phyloP scores from a whole-genome alignment of 768 basidiomycete species.

The Macrocybe gigantea region DNA sequence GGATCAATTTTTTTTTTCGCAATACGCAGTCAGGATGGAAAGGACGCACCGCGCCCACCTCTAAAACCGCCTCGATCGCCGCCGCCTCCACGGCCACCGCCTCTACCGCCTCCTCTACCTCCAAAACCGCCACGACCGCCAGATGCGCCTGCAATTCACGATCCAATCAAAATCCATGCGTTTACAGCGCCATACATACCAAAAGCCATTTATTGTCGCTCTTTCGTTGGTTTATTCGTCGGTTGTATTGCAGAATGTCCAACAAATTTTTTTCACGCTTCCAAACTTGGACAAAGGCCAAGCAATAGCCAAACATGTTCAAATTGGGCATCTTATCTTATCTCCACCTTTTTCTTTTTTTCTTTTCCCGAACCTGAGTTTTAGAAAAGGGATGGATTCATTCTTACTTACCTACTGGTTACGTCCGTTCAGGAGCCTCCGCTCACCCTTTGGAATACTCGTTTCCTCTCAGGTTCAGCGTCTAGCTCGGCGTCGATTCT shows the following conservation, averaged over 20 bases:
- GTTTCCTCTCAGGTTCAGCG: too few species aligned
- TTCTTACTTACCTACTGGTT: too few species aligned
- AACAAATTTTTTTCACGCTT: conserved; percentile 15
- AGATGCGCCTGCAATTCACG: conserved; percentile 35
- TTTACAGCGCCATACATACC: conserved; percentile 6
- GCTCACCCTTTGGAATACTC: too few species aligned
- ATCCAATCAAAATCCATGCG: not conserved
- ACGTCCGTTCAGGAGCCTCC: too few species aligned
- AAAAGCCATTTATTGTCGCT: conserved; percentile 18
- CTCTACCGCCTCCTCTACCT: conserved; percentile 28
- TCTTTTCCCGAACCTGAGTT: not conserved
- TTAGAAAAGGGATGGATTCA: not conserved
- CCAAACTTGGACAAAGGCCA: conserved; percentile 7
- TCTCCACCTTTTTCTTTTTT: not conserved
- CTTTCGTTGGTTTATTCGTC: conserved; percentile 4
- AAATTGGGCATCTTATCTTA: conserved; percentile 9
- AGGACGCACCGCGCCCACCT: conserved; percentile 28
- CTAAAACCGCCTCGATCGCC: conserved; percentile 30
- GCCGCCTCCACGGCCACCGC: conserved; percentile 31
- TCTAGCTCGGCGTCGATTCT: too few species aligned
- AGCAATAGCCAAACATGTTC: conserved; percentile 6
- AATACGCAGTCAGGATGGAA: not conserved
- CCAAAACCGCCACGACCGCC: conserved; percentile 76
- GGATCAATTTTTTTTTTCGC: conserved; percentile 4
- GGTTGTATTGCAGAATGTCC: conserved; percentile 4